Evolutionary conservation across 2,329 filamentous ascomycete species (phyloP).

Genomic region (Cercospora berteroae): DNA sequence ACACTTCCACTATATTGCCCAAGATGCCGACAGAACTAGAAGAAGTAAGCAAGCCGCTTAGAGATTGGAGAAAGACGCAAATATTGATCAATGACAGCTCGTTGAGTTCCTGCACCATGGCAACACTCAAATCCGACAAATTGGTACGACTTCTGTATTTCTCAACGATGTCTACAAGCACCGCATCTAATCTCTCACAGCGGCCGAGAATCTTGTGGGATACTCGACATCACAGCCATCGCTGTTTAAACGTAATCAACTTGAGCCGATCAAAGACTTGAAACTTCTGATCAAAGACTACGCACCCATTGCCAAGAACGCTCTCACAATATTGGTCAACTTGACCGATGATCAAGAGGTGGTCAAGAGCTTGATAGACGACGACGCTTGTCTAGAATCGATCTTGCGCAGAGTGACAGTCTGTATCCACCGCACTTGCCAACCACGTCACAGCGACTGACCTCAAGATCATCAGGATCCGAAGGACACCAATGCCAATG

Average conservation of each 20-base stretch:
- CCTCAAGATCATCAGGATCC: slow-evolving; percentile 52
- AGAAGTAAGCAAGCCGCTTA: slow-evolving; percentile 40
- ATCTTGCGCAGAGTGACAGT: slow-evolving; percentile 72
- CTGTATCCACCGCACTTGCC: slow-evolving; percentile 46
- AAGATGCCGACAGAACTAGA: slow-evolving; percentile 52
- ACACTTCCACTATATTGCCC: not conserved
- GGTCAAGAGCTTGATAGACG: slow-evolving; percentile 67
- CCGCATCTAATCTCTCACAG: slow-evolving; percentile 44
- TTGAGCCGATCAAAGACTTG: slow-evolving; percentile 79
- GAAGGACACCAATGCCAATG: slow-evolving; percentile 77
- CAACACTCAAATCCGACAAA: slow-evolving; percentile 83
- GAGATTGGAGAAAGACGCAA: not conserved
- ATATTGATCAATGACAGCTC: slow-evolving; percentile 22
- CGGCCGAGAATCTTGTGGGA: slow-evolving; percentile 81
- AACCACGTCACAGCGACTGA: not conserved
- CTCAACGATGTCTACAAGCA: not conserved
- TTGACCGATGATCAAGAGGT: slow-evolving; percentile 74
- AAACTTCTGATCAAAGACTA: slow-evolving; percentile 86
- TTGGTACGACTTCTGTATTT: slow-evolving; percentile 53
- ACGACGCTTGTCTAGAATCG: slow-evolving; percentile 76
- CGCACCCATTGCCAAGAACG: slow-evolving; percentile 90
- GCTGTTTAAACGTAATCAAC: slow-evolving; percentile 78
- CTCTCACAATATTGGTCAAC: slow-evolving; percentile 85
- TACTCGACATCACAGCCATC: slow-evolving; percentile 73
- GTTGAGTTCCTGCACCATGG: slow-evolving; percentile 21